Evolutionary conservation across 192 early-diverging fungal genomes (phyloP).

Genomic region (Lunasporangiospora selenospora): DNA sequence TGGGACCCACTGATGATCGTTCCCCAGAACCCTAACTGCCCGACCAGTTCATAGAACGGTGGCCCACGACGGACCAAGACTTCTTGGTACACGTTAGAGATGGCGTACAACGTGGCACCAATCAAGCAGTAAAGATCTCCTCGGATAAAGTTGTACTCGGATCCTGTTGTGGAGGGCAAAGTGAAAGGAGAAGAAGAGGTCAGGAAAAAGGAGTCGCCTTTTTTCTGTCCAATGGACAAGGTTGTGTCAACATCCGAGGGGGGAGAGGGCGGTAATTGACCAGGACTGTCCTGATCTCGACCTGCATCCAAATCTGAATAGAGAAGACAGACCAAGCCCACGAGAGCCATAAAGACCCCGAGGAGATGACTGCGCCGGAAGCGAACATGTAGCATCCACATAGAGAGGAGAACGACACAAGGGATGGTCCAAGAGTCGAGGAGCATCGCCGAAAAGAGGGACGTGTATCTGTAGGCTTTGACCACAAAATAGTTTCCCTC

Average conservation of each 20-base stretch:
- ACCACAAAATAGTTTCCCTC: conserved; percentile 86
- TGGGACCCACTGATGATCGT: conserved; percentile 76
- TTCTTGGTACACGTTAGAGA: conserved; percentile 78
- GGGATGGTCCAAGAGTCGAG: conserved; percentile 81
- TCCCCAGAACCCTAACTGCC: conserved; percentile 75
- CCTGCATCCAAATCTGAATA: conserved; percentile 68
- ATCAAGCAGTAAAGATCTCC: conserved; percentile 79
- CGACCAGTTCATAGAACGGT: conserved; percentile 77
- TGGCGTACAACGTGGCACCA: conserved; percentile 76
- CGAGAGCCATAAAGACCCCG: conserved; percentile 72
- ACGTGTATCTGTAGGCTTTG: conserved; percentile 79
- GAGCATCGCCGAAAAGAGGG: conserved; percentile 77
- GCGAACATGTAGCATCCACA: conserved; percentile 66
- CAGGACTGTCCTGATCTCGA: conserved; percentile 60
- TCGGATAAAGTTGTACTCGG: conserved; percentile 57
- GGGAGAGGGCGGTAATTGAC: too few species aligned
- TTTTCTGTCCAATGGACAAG: too few species aligned
- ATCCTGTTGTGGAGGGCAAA: too few species aligned
- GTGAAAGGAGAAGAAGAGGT: too few species aligned
- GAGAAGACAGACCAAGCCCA: conserved; percentile 71
- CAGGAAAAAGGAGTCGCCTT: too few species aligned
- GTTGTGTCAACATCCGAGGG: too few species aligned
- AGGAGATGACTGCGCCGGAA: conserved; percentile 72
- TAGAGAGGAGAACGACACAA: conserved; percentile 71
- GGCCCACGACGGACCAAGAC: conserved; percentile 72